phyloP scores from a whole-genome alignment of 2,329 filamentous ascomycete species.

The Alternaria triticina region DNA sequence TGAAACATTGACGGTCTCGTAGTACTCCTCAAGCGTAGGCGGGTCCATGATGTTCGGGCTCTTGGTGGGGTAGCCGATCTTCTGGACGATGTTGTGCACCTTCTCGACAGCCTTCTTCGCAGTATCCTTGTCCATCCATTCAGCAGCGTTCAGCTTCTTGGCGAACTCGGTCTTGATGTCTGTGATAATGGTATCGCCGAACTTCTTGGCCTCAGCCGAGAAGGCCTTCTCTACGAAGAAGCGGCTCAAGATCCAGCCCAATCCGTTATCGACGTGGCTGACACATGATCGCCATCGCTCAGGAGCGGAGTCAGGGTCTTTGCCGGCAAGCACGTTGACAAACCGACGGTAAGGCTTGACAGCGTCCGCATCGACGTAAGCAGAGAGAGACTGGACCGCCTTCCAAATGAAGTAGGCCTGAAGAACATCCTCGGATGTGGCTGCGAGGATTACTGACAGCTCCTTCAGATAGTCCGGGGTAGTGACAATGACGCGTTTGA shows the following conservation, averaged over 20 bases:
- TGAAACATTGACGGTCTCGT: slow-evolving; percentile 60
- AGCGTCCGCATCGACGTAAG: slow-evolving; percentile 64
- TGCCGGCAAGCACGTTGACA: slow-evolving; percentile 65
- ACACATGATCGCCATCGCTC: slow-evolving; percentile 74
- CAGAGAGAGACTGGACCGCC: slow-evolving; percentile 60
- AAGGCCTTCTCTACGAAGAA: slow-evolving; percentile 75
- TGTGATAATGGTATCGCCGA: slow-evolving; percentile 72
- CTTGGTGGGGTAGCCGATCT: slow-evolving; percentile 70
- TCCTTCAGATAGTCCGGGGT: slow-evolving; percentile 67
- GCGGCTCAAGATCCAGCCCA: slow-evolving; percentile 73
- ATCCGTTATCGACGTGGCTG: slow-evolving; percentile 60
- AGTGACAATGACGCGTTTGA: slow-evolving; percentile 63
- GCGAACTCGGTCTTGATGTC: slow-evolving; percentile 73
- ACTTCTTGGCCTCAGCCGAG: slow-evolving; percentile 68
- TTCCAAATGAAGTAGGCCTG: slow-evolving; percentile 72
- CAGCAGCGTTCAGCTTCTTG: slow-evolving; percentile 62
- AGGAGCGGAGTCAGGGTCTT: slow-evolving; percentile 65
- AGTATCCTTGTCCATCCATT: slow-evolving; percentile 71
- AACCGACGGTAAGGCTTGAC: slow-evolving; percentile 67
- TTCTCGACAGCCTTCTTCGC: slow-evolving; percentile 67
- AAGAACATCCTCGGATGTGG: slow-evolving; percentile 62
- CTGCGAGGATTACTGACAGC: slow-evolving; percentile 61
- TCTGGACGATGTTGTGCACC: slow-evolving; percentile 70
- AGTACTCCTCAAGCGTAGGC: slow-evolving; percentile 62
- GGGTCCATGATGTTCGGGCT: slow-evolving; percentile 68